phyloP scores from a whole-genome alignment of 768 basidiomycete species.

The Krasilnikovozyma curviuscula region DNA sequence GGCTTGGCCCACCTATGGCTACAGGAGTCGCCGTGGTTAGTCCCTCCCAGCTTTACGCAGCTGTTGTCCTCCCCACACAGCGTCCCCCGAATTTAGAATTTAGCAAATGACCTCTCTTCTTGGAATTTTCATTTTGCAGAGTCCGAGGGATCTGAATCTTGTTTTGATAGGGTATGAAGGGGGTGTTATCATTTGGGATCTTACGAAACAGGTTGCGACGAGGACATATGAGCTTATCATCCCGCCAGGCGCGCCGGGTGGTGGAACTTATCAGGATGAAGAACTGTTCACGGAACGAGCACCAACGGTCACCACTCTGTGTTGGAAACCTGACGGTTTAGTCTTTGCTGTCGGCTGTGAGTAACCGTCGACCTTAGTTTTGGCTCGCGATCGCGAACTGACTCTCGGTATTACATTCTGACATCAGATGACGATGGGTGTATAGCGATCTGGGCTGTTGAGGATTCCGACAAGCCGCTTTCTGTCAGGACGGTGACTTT shows the following conservation, averaged over 20 bases:
- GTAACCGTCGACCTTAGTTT: not conserved
- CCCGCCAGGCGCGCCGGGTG: slow-evolving; percentile 61
- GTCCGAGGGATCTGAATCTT: slow-evolving; percentile 16
- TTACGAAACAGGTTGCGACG: slow-evolving; percentile 25
- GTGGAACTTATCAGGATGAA: slow-evolving; percentile 39
- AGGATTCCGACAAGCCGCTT: slow-evolving; percentile 57
- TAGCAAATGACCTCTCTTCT: too few species aligned
- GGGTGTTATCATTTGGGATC: slow-evolving; percentile 29
- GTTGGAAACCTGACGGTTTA: slow-evolving; percentile 51
- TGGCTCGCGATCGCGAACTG: not conserved
- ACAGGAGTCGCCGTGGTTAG: too few species aligned
- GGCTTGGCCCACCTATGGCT: not conserved
- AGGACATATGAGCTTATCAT: slow-evolving; percentile 50
- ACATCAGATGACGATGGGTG: slow-evolving; percentile 51
- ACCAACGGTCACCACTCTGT: slow-evolving; percentile 47
- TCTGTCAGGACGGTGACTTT: slow-evolving; percentile 46
- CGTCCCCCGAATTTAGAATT: too few species aligned
- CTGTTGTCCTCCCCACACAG: slow-evolving; percentile 40
- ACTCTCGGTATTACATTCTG: not conserved
- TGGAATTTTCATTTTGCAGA: too few species aligned
- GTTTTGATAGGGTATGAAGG: slow-evolving; percentile 24
- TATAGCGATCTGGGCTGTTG: slow-evolving; percentile 62
- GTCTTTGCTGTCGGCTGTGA: slow-evolving; percentile 48
- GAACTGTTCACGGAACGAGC: slow-evolving; percentile 53
- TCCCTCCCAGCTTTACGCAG: not conserved